Conservation (phyloP, 2,329 filamentous ascomycete species). For the Botrytis porri region DNA sequence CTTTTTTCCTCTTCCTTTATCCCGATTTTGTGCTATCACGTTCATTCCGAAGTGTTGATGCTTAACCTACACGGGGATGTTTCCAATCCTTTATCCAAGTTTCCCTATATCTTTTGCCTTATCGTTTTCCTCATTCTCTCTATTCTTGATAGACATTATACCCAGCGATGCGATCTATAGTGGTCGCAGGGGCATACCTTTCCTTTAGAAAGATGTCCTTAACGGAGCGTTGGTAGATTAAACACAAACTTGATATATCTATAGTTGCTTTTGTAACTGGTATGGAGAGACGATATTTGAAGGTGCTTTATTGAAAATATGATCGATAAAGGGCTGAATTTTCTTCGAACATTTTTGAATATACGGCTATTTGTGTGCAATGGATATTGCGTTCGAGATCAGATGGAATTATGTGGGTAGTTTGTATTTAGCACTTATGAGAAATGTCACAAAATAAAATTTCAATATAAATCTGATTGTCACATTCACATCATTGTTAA, state of each 20-base stretch:
- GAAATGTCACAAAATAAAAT: background rate
- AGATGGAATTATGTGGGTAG: background rate
- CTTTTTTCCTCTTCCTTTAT: background rate
- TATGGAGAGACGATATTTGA: conserved; percentile 33
- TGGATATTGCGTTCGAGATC: background rate
- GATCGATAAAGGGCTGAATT: conserved; percentile 39
- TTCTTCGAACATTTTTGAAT: conserved; percentile 39
- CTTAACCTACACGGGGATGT: background rate
- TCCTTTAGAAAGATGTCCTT: conserved; percentile 67
- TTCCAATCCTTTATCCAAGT: background rate
- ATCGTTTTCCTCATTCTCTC: background rate
- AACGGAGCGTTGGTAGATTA: conserved; percentile 76
- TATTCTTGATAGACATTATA: conserved; percentile 15
- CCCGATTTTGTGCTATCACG: background rate
- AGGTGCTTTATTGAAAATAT: conserved; percentile 38
- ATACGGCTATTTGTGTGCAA: conserved; percentile 21
- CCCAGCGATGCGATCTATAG: conserved; percentile 73
- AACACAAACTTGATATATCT: conserved; percentile 25
- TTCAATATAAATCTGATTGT: background rate
- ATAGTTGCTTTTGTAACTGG: conserved; percentile 20
- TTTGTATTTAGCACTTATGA: background rate
- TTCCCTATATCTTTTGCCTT: conserved; percentile 11
- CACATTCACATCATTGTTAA: background rate
- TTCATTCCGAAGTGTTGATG: background rate
- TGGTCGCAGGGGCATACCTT: conserved; percentile 67